Base-by-base conservation (phyloP, 129 eudicot species). In the Cynara cardunculus region DNA sequence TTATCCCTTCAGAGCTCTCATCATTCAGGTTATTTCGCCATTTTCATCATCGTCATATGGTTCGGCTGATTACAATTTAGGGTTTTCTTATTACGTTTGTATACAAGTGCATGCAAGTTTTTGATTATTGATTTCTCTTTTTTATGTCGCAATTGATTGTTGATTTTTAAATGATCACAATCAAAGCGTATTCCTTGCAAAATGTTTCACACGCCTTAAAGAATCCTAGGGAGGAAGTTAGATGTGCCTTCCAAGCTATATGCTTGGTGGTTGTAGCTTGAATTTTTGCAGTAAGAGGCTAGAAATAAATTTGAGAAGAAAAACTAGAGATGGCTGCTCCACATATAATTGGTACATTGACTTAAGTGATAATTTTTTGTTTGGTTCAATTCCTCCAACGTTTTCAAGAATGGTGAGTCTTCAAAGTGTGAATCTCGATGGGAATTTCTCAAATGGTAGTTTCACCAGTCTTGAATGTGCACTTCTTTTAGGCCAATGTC, bases 321-420 rank as follows among this genome's bases (percentile, higher is more conserved):
- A 59, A 59, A 59, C 25, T 59, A 18, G 25, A 59, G 24, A 59
- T 21, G 67, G 25, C 67, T 18, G 13, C 67, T n/a, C n/a, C n/a
- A n/a, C n/a, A n/a, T n/a, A n/a, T n/a, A n/a, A n/a, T n/a, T n/a
- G n/a, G 79, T 73, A 81, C 28, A 67, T 90, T 34, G 94, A 90
- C 75, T 81, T 86, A 79, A 88, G 94, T 82, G 86, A 81, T 73
- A 90, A 90, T 74, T 90, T 59, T 70, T 62, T 90, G 81, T 88
- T 78, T 82, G 94, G 94, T 41, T 76, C 90, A 66, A 74, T 90
- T 44, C 91, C 94, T 71, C 88, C 90, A 18, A 79, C 85, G 39
- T 62, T 90, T 53, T 76, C 85, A 27, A 86, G 87, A 75, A 35
- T 90, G 80, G 85, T 56, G 59, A 82, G 80, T 65, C 91, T 90